phyloP scores from a whole-genome alignment of 1,139 yeast species.

The Suzukiozyma palmioleophila region DNA sequence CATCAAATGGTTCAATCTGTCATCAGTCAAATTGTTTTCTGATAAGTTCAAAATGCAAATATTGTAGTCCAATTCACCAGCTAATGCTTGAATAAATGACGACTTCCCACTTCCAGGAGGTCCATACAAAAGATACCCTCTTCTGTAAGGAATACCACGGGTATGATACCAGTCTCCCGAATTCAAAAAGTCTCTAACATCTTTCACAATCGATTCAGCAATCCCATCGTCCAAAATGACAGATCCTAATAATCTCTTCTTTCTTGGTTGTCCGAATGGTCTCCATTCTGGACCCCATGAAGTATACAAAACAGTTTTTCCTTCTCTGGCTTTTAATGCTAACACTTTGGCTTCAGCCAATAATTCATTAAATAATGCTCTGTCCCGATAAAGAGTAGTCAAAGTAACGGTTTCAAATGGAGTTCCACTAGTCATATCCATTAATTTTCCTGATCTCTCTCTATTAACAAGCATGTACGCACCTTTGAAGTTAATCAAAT shows the following conservation, averaged over 20 bases:
- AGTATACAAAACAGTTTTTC: constrained; percentile 89
- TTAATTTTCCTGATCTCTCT: constrained; percentile 83
- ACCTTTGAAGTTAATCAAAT: constrained; percentile 76
- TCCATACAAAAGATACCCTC: constrained; percentile 92
- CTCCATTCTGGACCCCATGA: constrained; percentile 99
- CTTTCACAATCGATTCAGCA: constrained; percentile 59
- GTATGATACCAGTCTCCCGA: constrained; percentile 92
- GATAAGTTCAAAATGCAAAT: constrained; percentile 89
- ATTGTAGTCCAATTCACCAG: constrained; percentile 93
- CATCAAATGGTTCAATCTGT: constrained; percentile 89
- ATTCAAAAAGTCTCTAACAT: constrained; percentile 72
- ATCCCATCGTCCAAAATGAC: constrained; percentile 81
- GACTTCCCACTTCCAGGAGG: constrained; percentile 99
- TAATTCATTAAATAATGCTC: constrained; percentile 64
- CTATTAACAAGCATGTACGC: constrained; percentile 87
- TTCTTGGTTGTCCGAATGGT: constrained; percentile 94
- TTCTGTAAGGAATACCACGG: constrained; percentile 93
- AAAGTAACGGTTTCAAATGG: constrained; percentile 95
- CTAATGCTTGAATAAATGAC: constrained; percentile 91
- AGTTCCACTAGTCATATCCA: constrained; percentile 87
- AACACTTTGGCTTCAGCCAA: constrained; percentile 78
- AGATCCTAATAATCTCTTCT: constrained; percentile 77
- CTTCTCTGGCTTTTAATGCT: constrained; percentile 83
- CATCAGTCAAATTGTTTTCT: constrained; percentile 90
- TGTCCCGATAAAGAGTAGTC: constrained; percentile 83